Percentiles rank a stretch among this genome's conserved stretches.
These are phyloP conservation scores for Ascochyta lentis DNA, from an alignment of 2,329 filamentous ascomycete genomes.

Conservation along the genomic window DNA sequence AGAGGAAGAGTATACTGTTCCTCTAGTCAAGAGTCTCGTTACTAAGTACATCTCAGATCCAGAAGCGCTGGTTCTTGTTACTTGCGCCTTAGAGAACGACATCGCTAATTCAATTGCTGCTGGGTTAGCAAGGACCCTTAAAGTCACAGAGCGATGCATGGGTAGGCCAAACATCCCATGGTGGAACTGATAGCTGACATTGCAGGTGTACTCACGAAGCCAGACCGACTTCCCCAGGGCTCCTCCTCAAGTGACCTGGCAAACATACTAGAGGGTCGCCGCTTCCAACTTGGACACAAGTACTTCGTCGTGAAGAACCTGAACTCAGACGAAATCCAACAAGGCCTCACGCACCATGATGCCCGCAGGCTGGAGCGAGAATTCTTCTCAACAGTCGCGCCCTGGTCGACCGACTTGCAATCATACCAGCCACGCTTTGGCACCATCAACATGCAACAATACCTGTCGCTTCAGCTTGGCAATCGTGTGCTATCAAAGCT, in stretches of 20 bases:
- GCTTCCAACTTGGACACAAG: slow-evolving; percentile 71
- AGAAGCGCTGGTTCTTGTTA: slow-evolving; percentile 78
- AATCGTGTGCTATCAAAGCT: slow-evolving; percentile 50
- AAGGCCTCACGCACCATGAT: slow-evolving; percentile 51
- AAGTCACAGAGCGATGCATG: slow-evolving; percentile 53
- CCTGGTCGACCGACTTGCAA: slow-evolving; percentile 56
- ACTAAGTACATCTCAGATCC: slow-evolving; percentile 71
- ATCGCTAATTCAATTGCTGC: slow-evolving; percentile 77
- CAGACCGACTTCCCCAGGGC: slow-evolving; percentile 69
- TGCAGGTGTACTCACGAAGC: slow-evolving; percentile 80
- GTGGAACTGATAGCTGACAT: neutral
- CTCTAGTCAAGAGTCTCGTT: slow-evolving; percentile 74
- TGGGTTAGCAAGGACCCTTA: slow-evolving; percentile 54
- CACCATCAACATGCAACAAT: slow-evolving; percentile 57
- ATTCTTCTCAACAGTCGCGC: slow-evolving; percentile 56
- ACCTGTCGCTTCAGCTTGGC: slow-evolving; percentile 58
- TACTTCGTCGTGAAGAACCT: slow-evolving; percentile 79
- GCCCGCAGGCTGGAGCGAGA: slow-evolving; percentile 58
- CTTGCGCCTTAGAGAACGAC: slow-evolving; percentile 79
- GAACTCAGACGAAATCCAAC: slow-evolving; percentile 58
- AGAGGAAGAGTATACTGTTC: slow-evolving; percentile 61
- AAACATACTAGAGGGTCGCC: slow-evolving; percentile 66
- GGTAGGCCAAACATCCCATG: slow-evolving; percentile 30
- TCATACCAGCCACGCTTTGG: slow-evolving; percentile 58
- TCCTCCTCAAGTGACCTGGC: slow-evolving; percentile 63